Percentiles rank a stretch among this genome's conserved stretches.
Evolutionary conservation across 2,329 filamentous ascomycete genomes (phyloP).

Genomic region (Neopestalotiopsis clavispora): DNA sequence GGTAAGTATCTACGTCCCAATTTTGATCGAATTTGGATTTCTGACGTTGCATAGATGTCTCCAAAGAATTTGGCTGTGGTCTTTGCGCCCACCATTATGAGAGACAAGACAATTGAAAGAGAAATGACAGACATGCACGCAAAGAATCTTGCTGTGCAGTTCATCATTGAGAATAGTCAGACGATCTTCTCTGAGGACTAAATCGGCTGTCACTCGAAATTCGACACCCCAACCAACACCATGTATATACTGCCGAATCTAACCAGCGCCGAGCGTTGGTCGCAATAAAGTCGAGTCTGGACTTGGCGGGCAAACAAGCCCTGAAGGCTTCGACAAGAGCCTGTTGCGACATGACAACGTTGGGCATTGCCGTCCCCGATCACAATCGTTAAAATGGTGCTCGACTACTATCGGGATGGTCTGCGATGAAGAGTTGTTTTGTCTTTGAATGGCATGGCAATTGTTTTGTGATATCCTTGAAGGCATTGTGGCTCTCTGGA

Average conservation of each 20-base stretch:
- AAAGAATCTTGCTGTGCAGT: slow-evolving; percentile 92
- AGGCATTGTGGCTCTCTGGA: slow-evolving; percentile 27
- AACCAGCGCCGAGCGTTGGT: neutral
- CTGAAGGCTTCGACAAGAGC: neutral
- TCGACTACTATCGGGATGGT: slow-evolving; percentile 27
- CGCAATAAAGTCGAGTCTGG: neutral
- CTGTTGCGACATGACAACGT: neutral
- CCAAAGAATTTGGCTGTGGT: slow-evolving; percentile 95
- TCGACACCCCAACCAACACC: slow-evolving; percentile 3
- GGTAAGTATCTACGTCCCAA: slow-evolving; percentile 51
- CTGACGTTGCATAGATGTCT: slow-evolving; percentile 72
- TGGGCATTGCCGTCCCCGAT: neutral
- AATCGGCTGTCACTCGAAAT: neutral
- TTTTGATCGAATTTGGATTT: neutral
- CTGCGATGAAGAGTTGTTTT: slow-evolving; percentile 22
- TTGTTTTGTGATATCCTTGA: slow-evolving; percentile 37
- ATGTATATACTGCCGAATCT: slow-evolving; percentile 31
- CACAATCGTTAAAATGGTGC: slow-evolving; percentile 27
- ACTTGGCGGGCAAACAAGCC: neutral
- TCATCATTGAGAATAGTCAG: slow-evolving; percentile 88
- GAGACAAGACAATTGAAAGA: slow-evolving; percentile 84
- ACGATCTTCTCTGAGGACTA: slow-evolving; percentile 70
- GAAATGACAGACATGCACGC: slow-evolving; percentile 96
- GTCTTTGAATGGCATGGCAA: slow-evolving; percentile 30
- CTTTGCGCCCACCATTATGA: slow-evolving; percentile 97